Conservation (phyloP, 78 protist genomes). For the Dictyostelium citrinum region DNA sequence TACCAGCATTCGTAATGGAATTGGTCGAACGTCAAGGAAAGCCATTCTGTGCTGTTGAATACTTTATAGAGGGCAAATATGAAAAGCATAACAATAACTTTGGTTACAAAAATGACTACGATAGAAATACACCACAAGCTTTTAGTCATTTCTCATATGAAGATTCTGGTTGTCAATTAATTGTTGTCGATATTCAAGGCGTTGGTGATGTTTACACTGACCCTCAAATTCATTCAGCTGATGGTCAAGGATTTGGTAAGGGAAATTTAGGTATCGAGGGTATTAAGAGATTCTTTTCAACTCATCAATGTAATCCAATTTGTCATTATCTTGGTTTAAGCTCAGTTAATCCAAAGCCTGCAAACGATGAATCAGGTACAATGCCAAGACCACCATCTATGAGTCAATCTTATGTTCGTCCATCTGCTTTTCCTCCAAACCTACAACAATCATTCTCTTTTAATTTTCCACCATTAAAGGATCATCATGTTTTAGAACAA, state of each 20-base stretch:
- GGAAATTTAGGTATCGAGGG: conserved; percentile 91
- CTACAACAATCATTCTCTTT: conserved; percentile 54
- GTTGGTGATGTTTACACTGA: conserved; percentile 94
- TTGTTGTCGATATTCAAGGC: conserved; percentile 94
- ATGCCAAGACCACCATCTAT: conserved; percentile 35
- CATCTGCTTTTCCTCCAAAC: conserved; percentile 71
- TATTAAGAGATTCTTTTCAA: conserved; percentile 79
- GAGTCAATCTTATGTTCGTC: conserved; percentile 46
- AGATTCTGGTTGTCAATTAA: conserved; percentile 74
- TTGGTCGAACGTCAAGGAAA: conserved; percentile 70
- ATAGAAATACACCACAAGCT: conserved; percentile 93
- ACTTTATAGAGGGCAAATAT: conserved; percentile 83
- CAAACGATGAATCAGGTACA: conserved; percentile 45
- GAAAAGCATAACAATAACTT: conserved; percentile 91
- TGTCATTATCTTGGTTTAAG: conserved; percentile 76
- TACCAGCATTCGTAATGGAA: conserved; percentile 78
- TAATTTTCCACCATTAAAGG: conserved; percentile 69
- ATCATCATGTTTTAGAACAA: neutral
- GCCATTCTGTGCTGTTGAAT: conserved; percentile 84
- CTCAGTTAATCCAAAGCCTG: conserved; percentile 59
- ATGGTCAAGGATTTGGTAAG: conserved; percentile 89
- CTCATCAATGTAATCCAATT: conserved; percentile 91
- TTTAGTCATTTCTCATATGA: conserved; percentile 92
- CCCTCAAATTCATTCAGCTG: conserved; percentile 91
- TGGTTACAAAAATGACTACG: conserved; percentile 82